Evolutionary conservation across 306 rosid genomes (phyloP), one percentile per base, ranked within the genome.

Genomic region (Hippophae rhamnoides): DNA sequence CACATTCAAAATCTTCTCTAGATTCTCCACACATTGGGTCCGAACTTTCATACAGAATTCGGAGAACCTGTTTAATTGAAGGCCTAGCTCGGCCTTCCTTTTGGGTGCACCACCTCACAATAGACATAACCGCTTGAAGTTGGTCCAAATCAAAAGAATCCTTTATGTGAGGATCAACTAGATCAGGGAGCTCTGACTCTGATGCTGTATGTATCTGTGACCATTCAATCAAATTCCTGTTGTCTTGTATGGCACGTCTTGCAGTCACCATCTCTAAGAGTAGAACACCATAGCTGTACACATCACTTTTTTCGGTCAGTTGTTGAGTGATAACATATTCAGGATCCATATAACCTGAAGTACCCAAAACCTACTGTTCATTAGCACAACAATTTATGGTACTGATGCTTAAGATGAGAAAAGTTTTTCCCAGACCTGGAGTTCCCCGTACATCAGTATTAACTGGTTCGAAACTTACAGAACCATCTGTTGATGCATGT

Each of bases 291-390:
- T 82, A 93, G 83, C 95, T 86, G 79, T 93, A 88, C 51, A 86
- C 69, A 58, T 93, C 99, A 6, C 99, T 93, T 79, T 93, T 93
- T 81, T 86, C 90, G 0, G 99, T 86, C 74, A 93, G 86, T 71
- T 93, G 95, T 81, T 86, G 99, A 54, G 97, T 88, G 77, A 88
- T 81, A 23, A 88, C 81, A 54, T 93, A 93, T 63, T 93, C 97
- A 0, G 99, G 99, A 77, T 93, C 99, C 93, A 93, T 93, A 58
- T 93, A 93, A 74, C 99, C 99, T 93, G 87, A 65, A 79, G 61
- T 57, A 62, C 69, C 51, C 44, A 41, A 72, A 70, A 75, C 57
- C 47, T 43, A 48, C 43, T 62, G 56, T 47, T 76, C 18, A 14
- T 41, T n/a, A 56, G 61, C 54, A 45, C 60, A 52, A 46, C 64